Evolutionary conservation across 2,329 filamentous ascomycete species (phyloP), one percentile per base, ranked within the genome.

Genomic region (Paraconiothyrium sp.): DNA sequence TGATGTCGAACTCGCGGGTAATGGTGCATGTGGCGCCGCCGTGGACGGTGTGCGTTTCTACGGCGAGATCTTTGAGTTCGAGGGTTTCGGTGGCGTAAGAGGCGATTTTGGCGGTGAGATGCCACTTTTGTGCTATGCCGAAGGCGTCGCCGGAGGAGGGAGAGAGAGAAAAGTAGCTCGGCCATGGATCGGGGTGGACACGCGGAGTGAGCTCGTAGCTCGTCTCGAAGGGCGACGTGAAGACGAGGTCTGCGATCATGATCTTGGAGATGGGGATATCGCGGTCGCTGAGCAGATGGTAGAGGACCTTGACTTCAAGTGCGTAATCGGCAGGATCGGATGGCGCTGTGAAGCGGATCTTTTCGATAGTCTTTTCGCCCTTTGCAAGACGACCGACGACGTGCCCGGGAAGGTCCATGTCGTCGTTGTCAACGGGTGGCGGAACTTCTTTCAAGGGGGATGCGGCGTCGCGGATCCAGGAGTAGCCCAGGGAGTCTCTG

Each of bases 171-270:
- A 98, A 99, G 70, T 96, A 89, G 75, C 90, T 93, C 1, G 95
- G 94, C 94, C 95, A 99, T 2, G 88, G 84, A 52, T 91, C 89
- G 0, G 85, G 78, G 76, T 97, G 91, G 3, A 97, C 83, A 10
- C 91, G 87, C 11, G 95, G 93, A 13, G 90, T 85, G 64, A 98
- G 88, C 64, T 96, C 92, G 76, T 97, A 97, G 72, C 92, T 95
- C 16, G 93, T 92, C 79, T 97, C 93, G 70, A 99, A 98, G 0
- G 94, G 93, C 54, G 89, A 90, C 57, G 92, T 88, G 58, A 97
- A 86, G 41, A 88, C 86, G 5, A 98, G 78, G 57, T 90, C 89
- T 43, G 91, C 85, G 1, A 88, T 84, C 24, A 90, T 80, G 2
- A 86, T 87, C 77, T 96, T 94, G 41, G 89, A 88, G 43, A 98